phyloP scores from a whole-genome alignment of 768 basidiomycete species.

The Rhizopogon sp. region DNA sequence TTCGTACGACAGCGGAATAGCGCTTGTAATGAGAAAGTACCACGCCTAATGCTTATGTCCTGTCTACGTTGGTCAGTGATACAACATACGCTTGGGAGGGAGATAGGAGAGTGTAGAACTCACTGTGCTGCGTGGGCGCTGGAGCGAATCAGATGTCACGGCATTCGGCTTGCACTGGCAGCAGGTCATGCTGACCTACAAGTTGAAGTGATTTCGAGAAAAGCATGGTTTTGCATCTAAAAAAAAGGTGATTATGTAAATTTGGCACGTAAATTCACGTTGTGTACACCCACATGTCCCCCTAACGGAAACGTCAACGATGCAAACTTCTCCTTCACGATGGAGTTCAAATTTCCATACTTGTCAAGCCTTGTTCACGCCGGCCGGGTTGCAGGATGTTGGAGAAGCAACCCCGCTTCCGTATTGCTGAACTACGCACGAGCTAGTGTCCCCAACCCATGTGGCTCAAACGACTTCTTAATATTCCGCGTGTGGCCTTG shows the following conservation, averaged over 20 bases:
- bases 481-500: too few species aligned
- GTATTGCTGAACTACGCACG: too few species aligned
- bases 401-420: too few species aligned
- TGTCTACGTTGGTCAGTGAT: background rate
- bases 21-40: background rate
- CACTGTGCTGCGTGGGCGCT: background rate
- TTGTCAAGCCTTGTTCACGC: too few species aligned
- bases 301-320: too few species aligned
- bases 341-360: too few species aligned
- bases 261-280: background rate
- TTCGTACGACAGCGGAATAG: background rate
- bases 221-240: background rate
- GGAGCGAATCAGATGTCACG: background rate
- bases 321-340: too few species aligned
- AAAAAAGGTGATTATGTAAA: background rate
- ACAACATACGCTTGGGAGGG: background rate
- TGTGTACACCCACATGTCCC: too few species aligned
- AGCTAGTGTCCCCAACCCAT: too few species aligned
- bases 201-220: background rate
- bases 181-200: background rate
- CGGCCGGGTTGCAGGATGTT: too few species aligned
- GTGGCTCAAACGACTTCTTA: too few species aligned
- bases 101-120: background rate
- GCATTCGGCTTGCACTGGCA: background rate
- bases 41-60: background rate